Evolutionary conservation across 257 asterid species (phyloP), one percentile per base, ranked within the genome.

Genomic region (Haberlea rhodopensis): DNA sequence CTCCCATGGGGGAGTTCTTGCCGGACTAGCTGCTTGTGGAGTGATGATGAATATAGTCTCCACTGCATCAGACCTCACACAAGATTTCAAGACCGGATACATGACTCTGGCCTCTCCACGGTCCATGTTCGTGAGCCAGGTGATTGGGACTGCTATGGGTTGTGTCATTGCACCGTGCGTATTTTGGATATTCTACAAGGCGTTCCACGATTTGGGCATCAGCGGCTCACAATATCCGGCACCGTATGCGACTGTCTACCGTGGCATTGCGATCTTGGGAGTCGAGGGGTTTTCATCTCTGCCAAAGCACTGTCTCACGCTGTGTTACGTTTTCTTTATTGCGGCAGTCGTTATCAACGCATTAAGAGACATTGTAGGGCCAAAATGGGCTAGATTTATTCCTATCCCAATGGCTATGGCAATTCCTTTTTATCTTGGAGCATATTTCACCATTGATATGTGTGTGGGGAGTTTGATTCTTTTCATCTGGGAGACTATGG

Each of bases 391-490:
- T 2, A 78, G 62, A 71, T 90, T 69, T 74, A 87, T 90, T 66
- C 97, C 96, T 34, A 76, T 87, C 62, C 97, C 97, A 6, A 90
- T 90, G 97, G 97, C 97, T 5, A 90, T 90, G 97, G 96, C 97
- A 0, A 90, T 90, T 52, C 97, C 97, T 21, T 90, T 87, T 73
- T 90, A 87, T 61, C 80, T 90, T 31, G 97, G 97, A 26, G 76
- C 70, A 2, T 90, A 87, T 65, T 90, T 90, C 63, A 62, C 97
- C 1, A 87, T 87, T 48, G 96, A 90, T 56, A 89, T 87, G 97
- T 90, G 94, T 21, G 70, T 90, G 2, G 97, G 97, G 32, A 87
- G 95, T 68, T 78, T 87, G 80, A 90, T 90, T 62, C 76, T 90
- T 57, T 87, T 83, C 60, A 34, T 87, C 18, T 87, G 95, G 95